phyloP scores from a whole-genome alignment of 1,284 basidiomycete genomes.

The Rhodotorula sp. region DNA sequence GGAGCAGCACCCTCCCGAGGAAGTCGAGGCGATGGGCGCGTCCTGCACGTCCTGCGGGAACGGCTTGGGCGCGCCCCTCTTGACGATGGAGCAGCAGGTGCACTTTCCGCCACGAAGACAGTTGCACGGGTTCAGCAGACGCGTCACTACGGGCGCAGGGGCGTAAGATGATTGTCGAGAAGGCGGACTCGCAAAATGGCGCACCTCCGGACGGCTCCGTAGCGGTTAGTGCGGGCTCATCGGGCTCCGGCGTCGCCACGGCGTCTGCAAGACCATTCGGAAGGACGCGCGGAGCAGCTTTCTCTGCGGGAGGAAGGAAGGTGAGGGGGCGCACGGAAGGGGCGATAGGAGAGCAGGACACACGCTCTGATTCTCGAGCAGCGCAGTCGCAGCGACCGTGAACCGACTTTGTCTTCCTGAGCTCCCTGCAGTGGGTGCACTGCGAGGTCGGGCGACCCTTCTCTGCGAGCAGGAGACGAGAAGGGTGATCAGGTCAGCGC shows the following conservation, averaged over 20 bases:
- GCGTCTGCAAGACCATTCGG: constrained; percentile 34
- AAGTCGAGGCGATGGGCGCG: not conserved
- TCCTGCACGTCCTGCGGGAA: not conserved
- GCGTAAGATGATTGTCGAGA: not conserved
- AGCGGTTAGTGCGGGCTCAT: not conserved
- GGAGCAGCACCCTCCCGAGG: not conserved
- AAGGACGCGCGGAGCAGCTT: constrained; percentile 11
- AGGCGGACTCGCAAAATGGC: not conserved
- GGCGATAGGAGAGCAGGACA: not conserved
- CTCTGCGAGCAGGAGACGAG: constrained; percentile 5
- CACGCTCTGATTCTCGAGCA: constrained; percentile 22
- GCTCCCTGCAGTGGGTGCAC: constrained; percentile 37
- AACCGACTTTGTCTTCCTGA: constrained; percentile 35
- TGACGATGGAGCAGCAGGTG: constrained; percentile 29
- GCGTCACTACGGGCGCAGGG: constrained; percentile 18
- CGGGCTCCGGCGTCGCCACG: not conserved
- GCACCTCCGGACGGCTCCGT: constrained; percentile 21
- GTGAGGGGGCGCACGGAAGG: not conserved
- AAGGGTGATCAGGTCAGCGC: not conserved
- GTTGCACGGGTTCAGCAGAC: constrained; percentile 36
- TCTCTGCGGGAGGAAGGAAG: not conserved
- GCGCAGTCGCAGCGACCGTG: constrained; percentile 39
- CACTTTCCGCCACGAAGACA: constrained; percentile 35
- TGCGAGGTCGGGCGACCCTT: constrained; percentile 41
- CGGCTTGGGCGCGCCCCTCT: constrained; percentile 7